A percentile compares a stretch with the other conserved stretches of the same genome.
phyloP scores from a whole-genome alignment of 805 yeast species.

The Candida silvatica region DNA sequence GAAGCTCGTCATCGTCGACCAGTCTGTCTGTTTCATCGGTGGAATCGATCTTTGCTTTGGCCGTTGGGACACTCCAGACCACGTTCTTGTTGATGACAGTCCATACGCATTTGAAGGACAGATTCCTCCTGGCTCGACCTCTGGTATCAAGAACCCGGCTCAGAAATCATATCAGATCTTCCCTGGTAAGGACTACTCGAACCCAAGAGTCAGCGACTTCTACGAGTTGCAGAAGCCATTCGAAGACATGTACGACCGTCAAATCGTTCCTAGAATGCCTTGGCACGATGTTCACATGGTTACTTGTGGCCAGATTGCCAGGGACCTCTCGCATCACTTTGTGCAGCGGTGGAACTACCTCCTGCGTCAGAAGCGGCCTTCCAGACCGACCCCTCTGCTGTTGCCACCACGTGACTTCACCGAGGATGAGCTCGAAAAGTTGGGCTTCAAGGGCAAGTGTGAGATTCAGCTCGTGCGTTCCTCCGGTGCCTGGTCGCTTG shows the following conservation, averaged over 20 bases:
- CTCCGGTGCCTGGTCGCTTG: conserved; percentile 89
- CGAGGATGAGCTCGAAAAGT: conserved; percentile 52
- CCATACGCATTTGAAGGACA: conserved; percentile 23
- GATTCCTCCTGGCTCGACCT: conserved; percentile 6
- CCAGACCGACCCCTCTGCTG: conserved; percentile 84
- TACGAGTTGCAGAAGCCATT: conserved; percentile 73
- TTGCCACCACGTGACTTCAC: conserved; percentile 90
- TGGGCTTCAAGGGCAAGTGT: conserved; percentile 73
- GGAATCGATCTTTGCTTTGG: conserved; percentile 96
- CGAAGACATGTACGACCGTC: conserved; percentile 86
- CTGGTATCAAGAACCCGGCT: background rate
- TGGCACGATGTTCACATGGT: conserved; percentile 99
- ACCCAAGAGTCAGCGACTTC: conserved; percentile 89
- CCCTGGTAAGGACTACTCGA: conserved; percentile 97
- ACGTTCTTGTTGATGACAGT: conserved; percentile 72
- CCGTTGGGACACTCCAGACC: conserved; percentile 94
- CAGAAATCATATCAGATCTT: conserved; percentile 48
- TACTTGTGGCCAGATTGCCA: conserved; percentile 87
- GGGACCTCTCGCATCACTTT: conserved; percentile 89
- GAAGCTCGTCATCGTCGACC: conserved; percentile 79
- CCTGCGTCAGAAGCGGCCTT: conserved; percentile 87
- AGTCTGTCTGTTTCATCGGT: conserved; percentile 83
- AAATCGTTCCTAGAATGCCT: conserved; percentile 86
- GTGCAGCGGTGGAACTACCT: conserved; percentile 97
- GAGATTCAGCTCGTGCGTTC: conserved; percentile 88